Conservation (phyloP, 2,329 filamentous ascomycete species). For the Alternaria sp. region DNA sequence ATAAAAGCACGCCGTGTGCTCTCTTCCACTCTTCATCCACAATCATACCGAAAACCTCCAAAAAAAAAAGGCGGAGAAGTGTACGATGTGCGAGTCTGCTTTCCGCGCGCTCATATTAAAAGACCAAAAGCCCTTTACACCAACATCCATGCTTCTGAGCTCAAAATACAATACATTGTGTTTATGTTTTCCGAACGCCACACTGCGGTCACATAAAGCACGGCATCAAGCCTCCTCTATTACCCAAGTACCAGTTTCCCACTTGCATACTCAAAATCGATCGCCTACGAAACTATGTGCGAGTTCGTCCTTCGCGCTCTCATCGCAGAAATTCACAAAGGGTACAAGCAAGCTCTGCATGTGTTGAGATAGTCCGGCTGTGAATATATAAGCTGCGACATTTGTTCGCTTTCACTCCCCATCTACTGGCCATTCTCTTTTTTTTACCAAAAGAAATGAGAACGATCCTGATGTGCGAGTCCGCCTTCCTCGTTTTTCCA, state of each 20-base stretch:
- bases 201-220: not conserved
- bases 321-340: not conserved
- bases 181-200: not conserved
- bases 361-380: not conserved
- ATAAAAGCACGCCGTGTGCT: not conserved
- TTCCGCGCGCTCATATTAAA: not conserved
- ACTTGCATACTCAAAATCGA: not conserved
- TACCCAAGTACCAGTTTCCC: not conserved
- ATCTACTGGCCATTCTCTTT: not conserved
- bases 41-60: not conserved
- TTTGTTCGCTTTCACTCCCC: not conserved
- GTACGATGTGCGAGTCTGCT: not conserved
- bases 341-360: too few species aligned
- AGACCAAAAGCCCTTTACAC: too few species aligned
- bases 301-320: not conserved
- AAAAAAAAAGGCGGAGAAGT: too few species aligned
- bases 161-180: not conserved
- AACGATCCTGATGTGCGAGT: not conserved
- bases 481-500: not conserved
- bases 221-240: accelerated
- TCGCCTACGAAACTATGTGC: not conserved
- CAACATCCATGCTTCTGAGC: not conserved
- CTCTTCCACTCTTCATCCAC: not conserved
- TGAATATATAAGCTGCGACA: not conserved
- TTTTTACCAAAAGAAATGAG: not conserved